Percentiles rank a stretch among this genome's conserved stretches.
phyloP scores from a whole-genome alignment of 73 alveolate species.

The Tetrahymena malaccensis region DNA sequence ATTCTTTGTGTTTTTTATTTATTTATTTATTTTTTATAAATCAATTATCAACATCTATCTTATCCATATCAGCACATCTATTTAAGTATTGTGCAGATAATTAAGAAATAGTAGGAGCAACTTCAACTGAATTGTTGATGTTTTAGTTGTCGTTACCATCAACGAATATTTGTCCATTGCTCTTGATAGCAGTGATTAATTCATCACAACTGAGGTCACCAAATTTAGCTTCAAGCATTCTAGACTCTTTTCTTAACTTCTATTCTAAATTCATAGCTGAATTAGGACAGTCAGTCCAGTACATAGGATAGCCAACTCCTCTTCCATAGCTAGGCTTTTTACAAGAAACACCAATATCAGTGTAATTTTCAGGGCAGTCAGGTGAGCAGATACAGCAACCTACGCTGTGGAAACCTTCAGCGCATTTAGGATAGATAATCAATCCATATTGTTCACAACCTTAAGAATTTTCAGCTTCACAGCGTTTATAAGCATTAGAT shows the following conservation, averaged over 20 bases:
- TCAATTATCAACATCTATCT: neutral
- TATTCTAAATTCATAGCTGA: neutral
- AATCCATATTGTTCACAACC: conserved; percentile 42
- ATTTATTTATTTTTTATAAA: neutral
- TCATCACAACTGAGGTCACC: neutral
- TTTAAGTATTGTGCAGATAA: neutral
- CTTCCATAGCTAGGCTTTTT: conserved; percentile 33
- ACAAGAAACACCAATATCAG: conserved; percentile 40
- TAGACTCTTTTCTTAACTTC: neutral
- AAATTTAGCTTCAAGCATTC: neutral
- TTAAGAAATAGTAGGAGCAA: neutral
- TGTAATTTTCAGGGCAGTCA: conserved; percentile 7
- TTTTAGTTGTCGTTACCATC: neutral
- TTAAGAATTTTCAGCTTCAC: conserved; percentile 11
- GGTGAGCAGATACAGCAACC: conserved; percentile 48
- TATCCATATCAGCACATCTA: neutral
- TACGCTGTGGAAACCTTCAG: conserved; percentile 18
- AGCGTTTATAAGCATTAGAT: neutral
- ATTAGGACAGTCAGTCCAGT: conserved; percentile 3
- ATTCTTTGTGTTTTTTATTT: neutral
- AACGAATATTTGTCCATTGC: neutral
- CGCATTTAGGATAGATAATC: conserved; percentile 32
- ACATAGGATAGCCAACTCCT: conserved; percentile 43
- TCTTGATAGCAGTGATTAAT: neutral
- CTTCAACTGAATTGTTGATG: neutral